These are phyloP conservation scores for Rhynchosporium secalis DNA, from an alignment of 2,329 filamentous ascomycete genomes.

Conservation along the genomic window DNA sequence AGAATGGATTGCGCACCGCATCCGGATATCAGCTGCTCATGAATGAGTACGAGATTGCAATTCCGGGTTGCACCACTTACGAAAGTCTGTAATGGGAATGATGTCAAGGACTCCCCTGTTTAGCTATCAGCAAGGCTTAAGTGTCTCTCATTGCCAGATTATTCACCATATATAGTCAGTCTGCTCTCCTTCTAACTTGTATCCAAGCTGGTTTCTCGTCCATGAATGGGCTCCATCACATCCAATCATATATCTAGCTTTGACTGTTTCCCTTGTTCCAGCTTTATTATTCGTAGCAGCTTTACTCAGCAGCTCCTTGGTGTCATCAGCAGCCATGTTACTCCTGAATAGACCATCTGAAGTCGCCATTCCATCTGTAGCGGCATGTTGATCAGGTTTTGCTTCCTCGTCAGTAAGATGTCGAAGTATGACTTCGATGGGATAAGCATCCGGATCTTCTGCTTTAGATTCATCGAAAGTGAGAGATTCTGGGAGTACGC, in stretches of 20 bases:
- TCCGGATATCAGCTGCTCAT: constrained; percentile 62
- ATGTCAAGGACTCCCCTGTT: constrained; percentile 51
- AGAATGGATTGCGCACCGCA: constrained; percentile 57
- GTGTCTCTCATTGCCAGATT: constrained; percentile 46
- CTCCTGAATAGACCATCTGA: constrained; percentile 59
- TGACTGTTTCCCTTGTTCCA: constrained; percentile 54
- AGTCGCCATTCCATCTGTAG: constrained; percentile 31
- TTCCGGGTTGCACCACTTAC: constrained; percentile 9
- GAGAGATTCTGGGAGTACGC: constrained; percentile 57
- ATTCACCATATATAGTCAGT: constrained; percentile 55
- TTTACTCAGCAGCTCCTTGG: constrained; percentile 49
- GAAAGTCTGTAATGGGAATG: constrained; percentile 46
- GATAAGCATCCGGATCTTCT: constrained; percentile 55
- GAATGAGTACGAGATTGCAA: not conserved
- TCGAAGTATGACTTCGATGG: constrained; percentile 59
- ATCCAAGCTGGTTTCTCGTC: constrained; percentile 52
- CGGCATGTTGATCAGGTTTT: constrained; percentile 48
- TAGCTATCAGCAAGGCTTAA: constrained; percentile 12
- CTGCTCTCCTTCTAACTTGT: constrained; percentile 58
- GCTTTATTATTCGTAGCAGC: constrained; percentile 41
- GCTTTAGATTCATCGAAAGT: constrained; percentile 52
- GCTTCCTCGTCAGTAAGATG: constrained; percentile 60
- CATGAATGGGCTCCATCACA: constrained; percentile 57
- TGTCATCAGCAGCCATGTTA: constrained; percentile 58
- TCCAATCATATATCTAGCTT: constrained; percentile 65